Base-by-base conservation (phyloP, 192 early-diverging fungal species). In the Umbelopsis sp. region DNA sequence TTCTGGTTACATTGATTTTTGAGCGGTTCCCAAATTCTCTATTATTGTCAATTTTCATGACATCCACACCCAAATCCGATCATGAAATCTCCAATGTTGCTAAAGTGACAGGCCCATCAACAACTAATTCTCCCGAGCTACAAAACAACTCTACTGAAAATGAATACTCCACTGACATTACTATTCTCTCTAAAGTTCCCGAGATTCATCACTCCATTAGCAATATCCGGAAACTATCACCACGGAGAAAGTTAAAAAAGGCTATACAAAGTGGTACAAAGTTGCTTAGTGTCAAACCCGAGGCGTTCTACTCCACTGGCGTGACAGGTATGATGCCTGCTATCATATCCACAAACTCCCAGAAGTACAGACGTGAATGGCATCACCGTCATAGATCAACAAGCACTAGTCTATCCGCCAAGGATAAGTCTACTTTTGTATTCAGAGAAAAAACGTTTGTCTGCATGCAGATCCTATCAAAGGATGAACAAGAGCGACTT, bases 221-320 rank as follows among this genome's bases (percentile, higher is more conserved):
- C 17, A 20, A 22, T n/a, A 34, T 34, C 12, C 24, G 56, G 26
- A 62, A 62, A 62, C 56, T 62, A 34, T 62, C 56, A 32, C 29
- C 56, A n/a, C 29, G 56, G 17, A 62, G 56, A 62, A 62, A 62
- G 31, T 62, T 62, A 32, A 62, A 62, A 62, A 62, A 29, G 56
- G 56, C 56, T n/a, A 62, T 62, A 20, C 56, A 34, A 62, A 62
- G 56, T 62, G 56, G 56, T 62, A 62, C 56, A 62, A 62, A 62
- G 12, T 26, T 31, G 10, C 26, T 62, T 11, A 34, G 56, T 62
- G 56, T 32, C 31, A 62, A 34, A 62, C 4, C 56, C 17, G 56
- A 62, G 14, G 8, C 17, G 31, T 34, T 62, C 31, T 62, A 62
- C 29, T 29, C 56, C 2, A 31, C 56, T 34, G 31, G 56, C n/a